Percentiles rank a stretch among this genome's conserved stretches.
Evolutionary conservation across 192 early-diverging fungal species (phyloP).

Genomic region (Chytriomyces hyalinus): DNA sequence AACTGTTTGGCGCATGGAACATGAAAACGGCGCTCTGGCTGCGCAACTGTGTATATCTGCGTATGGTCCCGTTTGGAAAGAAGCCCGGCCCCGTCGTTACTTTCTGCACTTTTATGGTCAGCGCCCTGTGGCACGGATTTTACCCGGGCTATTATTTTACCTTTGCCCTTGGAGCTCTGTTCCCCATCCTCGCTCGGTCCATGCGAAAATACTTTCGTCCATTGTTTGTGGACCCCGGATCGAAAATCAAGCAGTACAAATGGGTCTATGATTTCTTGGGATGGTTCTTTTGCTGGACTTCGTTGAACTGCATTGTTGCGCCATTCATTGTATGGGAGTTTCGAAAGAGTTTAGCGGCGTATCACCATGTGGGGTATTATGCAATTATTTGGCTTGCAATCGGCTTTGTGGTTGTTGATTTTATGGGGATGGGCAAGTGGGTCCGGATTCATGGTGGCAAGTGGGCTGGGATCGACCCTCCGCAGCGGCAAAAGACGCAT

Average conservation of each 20-base stretch:
- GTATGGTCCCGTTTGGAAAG: conserved; percentile 57
- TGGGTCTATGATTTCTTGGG: conserved; percentile 73
- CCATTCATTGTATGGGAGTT: conserved; percentile 42
- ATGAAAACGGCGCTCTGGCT: conserved; percentile 88
- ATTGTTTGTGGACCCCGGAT: conserved; percentile 52
- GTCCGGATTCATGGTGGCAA: conserved; percentile 24
- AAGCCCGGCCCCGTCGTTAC: conserved; percentile 66
- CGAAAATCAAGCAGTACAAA: conserved; percentile 49
- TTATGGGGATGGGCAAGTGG: conserved; percentile 31
- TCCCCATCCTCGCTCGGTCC: conserved; percentile 59
- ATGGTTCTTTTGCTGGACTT: conserved; percentile 51
- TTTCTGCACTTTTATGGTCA: conserved; percentile 77
- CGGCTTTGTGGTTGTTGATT: conserved; percentile 27
- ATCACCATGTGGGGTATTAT: conserved; percentile 29
- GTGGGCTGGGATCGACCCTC: conserved; percentile 13
- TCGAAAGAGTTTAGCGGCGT: conserved; percentile 30
- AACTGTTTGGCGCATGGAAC: conserved; percentile 87
- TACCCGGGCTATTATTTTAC: conserved; percentile 68
- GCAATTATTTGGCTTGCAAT: conserved; percentile 32
- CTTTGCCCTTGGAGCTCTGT: conserved; percentile 58
- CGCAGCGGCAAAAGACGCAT: not conserved
- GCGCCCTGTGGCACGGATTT: conserved; percentile 97
- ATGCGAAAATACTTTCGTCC: conserved; percentile 71
- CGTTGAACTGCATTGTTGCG: conserved; percentile 46
- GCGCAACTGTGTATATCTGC: conserved; percentile 80